These are phyloP conservation scores for Capsella rubella DNA, from an alignment of 441 rosid genomes.

Conservation along the genomic window DNA sequence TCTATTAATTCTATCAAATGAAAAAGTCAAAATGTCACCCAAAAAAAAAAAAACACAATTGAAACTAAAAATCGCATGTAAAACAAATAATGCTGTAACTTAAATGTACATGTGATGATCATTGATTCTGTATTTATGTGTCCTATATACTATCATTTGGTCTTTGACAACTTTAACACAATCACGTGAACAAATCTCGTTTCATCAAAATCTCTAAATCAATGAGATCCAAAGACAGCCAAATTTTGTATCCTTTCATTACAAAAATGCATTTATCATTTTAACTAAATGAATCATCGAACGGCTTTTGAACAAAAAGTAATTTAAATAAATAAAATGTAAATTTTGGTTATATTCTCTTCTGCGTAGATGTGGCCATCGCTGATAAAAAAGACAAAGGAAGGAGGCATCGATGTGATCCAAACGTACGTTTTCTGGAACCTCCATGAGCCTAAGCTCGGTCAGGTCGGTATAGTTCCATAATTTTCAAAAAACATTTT, in stretches of 20 bases:
- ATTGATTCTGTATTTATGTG: slow-evolving; percentile 3
- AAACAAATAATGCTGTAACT: background rate
- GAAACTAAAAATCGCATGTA: background rate
- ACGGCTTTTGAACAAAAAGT: background rate
- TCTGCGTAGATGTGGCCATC: slow-evolving; percentile 79
- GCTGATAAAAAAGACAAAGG: slow-evolving; percentile 74
- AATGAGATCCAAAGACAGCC: slow-evolving; percentile 40
- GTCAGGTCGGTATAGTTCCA: slow-evolving; percentile 54
- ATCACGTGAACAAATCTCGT: slow-evolving; percentile 41
- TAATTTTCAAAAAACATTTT: too few species aligned
- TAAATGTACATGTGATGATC: slow-evolving; percentile 31
- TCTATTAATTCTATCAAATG: background rate
- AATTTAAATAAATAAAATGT: background rate
- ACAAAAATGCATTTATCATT: slow-evolving; percentile 2
- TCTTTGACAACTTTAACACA: slow-evolving; percentile 34
- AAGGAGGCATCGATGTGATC: slow-evolving; percentile 87
- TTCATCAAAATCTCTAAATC: slow-evolving; percentile 25
- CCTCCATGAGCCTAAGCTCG: slow-evolving; percentile 78
- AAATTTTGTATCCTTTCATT: background rate
- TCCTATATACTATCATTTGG: slow-evolving; percentile 33
- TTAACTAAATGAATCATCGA: background rate
- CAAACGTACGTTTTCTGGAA: slow-evolving; percentile 96
- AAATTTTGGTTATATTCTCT: too few species aligned
- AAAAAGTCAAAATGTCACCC: slow-evolving; percentile 38
- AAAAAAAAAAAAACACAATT: background rate